Conservation (phyloP, 179 eudicot species). For the Patellifolia procumbens region DNA sequence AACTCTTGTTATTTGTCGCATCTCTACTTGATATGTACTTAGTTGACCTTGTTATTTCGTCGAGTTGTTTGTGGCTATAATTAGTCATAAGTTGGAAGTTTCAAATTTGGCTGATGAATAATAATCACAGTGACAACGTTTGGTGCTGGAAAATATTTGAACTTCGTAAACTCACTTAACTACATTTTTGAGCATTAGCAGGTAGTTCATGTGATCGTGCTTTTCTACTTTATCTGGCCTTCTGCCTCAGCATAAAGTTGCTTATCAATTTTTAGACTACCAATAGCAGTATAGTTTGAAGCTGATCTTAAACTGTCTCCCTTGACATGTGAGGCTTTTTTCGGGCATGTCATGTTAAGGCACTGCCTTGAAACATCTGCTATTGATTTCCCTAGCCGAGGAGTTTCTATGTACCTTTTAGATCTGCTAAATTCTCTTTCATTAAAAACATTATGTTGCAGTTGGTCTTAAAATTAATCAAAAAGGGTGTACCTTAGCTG, state of each 20-base stretch:
- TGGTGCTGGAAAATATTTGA: background rate
- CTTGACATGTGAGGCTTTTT: background rate
- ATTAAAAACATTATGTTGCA: background rate
- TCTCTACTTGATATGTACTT: background rate
- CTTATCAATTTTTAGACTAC: background rate
- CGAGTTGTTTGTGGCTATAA: background rate
- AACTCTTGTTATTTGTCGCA: background rate
- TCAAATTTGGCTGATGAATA: background rate
- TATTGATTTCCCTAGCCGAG: background rate
- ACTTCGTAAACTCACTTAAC: background rate
- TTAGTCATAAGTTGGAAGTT: background rate
- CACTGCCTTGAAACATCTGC: slow-evolving; percentile 2
- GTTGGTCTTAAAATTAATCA: background rate
- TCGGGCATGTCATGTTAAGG: background rate
- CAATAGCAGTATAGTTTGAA: background rate
- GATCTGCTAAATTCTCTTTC: background rate
- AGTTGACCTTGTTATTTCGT: background rate
- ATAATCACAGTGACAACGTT: background rate
- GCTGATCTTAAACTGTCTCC: background rate
- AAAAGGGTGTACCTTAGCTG: background rate
- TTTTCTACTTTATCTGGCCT: background rate
- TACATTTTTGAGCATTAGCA: background rate
- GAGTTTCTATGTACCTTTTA: background rate
- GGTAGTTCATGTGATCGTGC: background rate
- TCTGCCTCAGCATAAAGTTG: background rate